Conservation (phyloP, 2,329 filamentous ascomycete genomes). For the Pseudogymnoascus sp. region DNA sequence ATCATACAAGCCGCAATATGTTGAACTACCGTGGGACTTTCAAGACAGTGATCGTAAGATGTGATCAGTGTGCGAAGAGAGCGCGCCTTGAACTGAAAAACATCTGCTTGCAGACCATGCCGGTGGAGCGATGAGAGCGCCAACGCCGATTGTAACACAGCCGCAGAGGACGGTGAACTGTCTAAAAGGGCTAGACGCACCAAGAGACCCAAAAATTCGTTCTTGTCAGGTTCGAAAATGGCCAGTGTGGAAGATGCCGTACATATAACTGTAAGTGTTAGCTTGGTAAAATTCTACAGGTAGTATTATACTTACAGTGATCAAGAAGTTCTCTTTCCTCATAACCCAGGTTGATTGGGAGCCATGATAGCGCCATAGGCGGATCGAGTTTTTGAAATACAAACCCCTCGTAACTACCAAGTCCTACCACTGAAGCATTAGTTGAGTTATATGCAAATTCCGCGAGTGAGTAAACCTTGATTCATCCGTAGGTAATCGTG, state of each 20-base stretch:
- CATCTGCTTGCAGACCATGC: conserved; percentile 21
- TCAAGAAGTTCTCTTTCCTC: conserved; percentile 22
- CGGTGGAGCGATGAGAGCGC: conserved; percentile 23
- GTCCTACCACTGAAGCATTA: conserved; percentile 21
- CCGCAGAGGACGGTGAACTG: conserved; percentile 21
- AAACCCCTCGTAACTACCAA: conserved; percentile 19
- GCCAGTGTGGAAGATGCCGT: conserved; percentile 21
- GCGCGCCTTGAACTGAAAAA: conserved; percentile 20
- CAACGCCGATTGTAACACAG: conserved; percentile 23
- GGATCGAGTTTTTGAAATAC: conserved; percentile 20
- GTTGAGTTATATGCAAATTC: conserved; percentile 19
- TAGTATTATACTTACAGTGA: conserved; percentile 20
- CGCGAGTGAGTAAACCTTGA: conserved; percentile 22
- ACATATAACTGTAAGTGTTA: conserved; percentile 21
- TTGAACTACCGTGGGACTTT: conserved; percentile 20
- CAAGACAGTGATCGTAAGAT: conserved; percentile 19
- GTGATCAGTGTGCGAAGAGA: conserved; percentile 22
- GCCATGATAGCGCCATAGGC: conserved; percentile 20
- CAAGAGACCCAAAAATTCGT: conserved; percentile 22
- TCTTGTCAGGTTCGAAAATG: conserved; percentile 23
- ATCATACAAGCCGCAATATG: conserved; percentile 24
- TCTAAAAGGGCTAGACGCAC: conserved; percentile 22
- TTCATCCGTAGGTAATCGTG: conserved; percentile 23
- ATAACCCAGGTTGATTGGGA: conserved; percentile 19
- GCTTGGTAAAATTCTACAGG: conserved; percentile 15